Evolutionary conservation across 2,329 filamentous ascomycete genomes (phyloP).

Genomic region (Talaromyces verruculosus): DNA sequence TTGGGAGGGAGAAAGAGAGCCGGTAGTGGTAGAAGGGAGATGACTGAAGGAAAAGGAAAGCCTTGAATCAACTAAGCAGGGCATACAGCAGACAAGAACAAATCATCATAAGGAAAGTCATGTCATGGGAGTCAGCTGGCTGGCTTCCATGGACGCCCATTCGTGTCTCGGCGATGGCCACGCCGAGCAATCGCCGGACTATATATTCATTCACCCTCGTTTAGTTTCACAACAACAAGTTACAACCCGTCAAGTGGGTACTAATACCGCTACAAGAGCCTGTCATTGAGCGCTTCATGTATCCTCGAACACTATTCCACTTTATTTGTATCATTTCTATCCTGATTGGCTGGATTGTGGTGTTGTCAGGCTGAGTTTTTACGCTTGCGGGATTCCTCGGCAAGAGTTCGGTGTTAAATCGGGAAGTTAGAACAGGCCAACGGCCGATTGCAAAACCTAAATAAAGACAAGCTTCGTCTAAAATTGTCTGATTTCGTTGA

Average conservation of each 20-base stretch:
- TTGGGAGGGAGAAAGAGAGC: background rate
- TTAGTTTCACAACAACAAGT: background rate
- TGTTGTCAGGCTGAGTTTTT: background rate
- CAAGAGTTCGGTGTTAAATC: conserved; percentile 8
- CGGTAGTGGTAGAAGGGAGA: background rate
- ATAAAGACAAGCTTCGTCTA: background rate
- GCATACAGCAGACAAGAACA: too few relatives aligned
- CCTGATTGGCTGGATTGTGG: background rate
- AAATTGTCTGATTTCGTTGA: background rate
- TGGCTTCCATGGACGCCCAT: background rate
- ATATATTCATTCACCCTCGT: too few relatives aligned
- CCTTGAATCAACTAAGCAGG: too few relatives aligned
- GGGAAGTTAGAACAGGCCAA: background rate
- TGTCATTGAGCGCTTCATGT: background rate
- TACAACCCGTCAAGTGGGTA: background rate
- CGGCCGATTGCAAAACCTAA: background rate
- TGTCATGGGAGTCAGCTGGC: background rate
- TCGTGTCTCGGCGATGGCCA: background rate
- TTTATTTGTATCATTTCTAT: background rate
- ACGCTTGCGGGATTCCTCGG: background rate
- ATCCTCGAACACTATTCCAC: background rate
- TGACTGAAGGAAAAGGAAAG: background rate
- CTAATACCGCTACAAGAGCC: background rate
- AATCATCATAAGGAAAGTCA: background rate
- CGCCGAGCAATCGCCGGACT: background rate